These are phyloP conservation scores for Cordyceps pruinosa DNA, from an alignment of 2,329 filamentous ascomycete species.

Conservation along the genomic window DNA sequence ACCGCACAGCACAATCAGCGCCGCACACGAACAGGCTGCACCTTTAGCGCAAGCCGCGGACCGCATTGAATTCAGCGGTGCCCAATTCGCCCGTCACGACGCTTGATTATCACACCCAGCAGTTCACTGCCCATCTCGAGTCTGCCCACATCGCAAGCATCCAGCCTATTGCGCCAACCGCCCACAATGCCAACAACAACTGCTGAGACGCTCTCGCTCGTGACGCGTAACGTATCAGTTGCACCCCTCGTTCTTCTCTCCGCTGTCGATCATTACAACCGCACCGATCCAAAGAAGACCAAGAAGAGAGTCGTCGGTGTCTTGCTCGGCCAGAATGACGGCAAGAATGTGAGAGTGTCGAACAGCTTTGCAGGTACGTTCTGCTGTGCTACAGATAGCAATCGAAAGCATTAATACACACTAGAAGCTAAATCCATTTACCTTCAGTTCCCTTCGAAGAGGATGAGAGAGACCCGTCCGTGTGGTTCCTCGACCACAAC, in stretches of 20 bases:
- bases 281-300: slow-evolving; percentile 80
- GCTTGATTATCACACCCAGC: neutral
- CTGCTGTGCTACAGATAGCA: slow-evolving; percentile 10
- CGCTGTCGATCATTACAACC: slow-evolving; percentile 96
- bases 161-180: neutral
- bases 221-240: slow-evolving; percentile 91
- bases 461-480: slow-evolving; percentile 95
- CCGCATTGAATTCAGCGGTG: neutral
- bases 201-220: slow-evolving; percentile 90
- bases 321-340: slow-evolving; percentile 89
- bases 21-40: neutral
- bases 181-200: slow-evolving; percentile 87
- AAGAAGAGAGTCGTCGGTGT: slow-evolving; percentile 87
- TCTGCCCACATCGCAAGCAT: neutral
- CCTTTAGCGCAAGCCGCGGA: neutral
- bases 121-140: neutral
- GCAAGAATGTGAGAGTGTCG: slow-evolving; percentile 91
- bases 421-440: slow-evolving; percentile 13
- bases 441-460: slow-evolving; percentile 91
- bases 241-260: slow-evolving; percentile 96
- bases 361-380: slow-evolving; percentile 91
- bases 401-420: neutral
- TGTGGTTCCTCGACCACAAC: slow-evolving; percentile 99
- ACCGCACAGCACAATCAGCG: slow-evolving; percentile 3
- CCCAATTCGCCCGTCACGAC: neutral